Base-by-base conservation (phyloP, 176 grass and related monocot genomes). In the Poa annua region DNA sequence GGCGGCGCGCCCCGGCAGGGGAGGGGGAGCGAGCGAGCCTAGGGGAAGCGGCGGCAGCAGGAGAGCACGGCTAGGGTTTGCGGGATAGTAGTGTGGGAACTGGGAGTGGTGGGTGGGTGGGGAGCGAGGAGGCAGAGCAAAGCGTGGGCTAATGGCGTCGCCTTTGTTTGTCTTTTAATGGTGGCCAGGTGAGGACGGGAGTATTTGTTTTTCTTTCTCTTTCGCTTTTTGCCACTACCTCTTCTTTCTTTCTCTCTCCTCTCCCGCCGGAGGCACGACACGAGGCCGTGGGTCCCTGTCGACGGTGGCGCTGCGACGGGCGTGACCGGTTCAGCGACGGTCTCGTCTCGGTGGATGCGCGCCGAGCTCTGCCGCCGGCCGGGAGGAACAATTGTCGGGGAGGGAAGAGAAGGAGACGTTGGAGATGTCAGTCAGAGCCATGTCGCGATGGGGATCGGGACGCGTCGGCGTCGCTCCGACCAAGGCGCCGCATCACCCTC, bases 81-180 rank as follows among this genome's bases (percentile, higher is more conserved):
- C 56, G 24, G 16, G 3, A 7, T 20, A 45, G 70, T 71, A 57
- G 35, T 2, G 38, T 45, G 44, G 2, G 41, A 2, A 74, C 24
- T 12, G 70, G 70, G 14, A 50, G 70, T 41, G n/a, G 59, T 14
- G 20, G 47, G 64, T 32, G 80, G 45, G 70, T 3, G 32, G 34
- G 61, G 4, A 42, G 47, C 3, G 13, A 38, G 50, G 75, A 14
- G 13, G 20, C 6, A 20, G 33, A 45, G 64, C 17, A 64, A 85
- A 41, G 81, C 66, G 74, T 64, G 67, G 49, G 75, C 55, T 71
- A 86, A 77, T 81, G 88, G 82, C 83, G 81, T 78, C 53, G 88
- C 77, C 54, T 82, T 74, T 50, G 70, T 74, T 74, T 74, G 70
- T 72, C 69, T 80, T 94, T 94, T 92, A 95, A 92, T 88, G 90